phyloP scores from a whole-genome alignment of 2,329 filamentous ascomycete species.

The Claviceps africana region DNA sequence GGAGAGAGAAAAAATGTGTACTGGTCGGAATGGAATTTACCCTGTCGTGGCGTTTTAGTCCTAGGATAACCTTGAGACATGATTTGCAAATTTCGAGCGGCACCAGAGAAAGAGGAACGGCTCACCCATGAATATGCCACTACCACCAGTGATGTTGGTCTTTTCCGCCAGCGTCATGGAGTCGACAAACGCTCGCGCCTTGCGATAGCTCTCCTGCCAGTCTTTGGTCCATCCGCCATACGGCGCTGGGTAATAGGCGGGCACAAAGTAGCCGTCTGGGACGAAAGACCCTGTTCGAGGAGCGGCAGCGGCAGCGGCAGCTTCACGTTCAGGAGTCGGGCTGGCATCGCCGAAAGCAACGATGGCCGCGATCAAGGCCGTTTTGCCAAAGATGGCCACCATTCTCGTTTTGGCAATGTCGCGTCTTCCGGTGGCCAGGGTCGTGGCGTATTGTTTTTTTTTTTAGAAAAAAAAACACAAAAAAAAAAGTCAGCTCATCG shows the following conservation, averaged over 20 bases:
- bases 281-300: neutral
- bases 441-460: neutral
- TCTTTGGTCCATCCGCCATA: constrained; percentile 55
- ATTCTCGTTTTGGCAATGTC: neutral
- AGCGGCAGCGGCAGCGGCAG: neutral
- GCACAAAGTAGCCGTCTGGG: constrained; percentile 22
- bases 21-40: neutral
- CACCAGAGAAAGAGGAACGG: neutral
- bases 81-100: neutral
- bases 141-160: constrained; percentile 61
- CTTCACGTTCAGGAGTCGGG: neutral
- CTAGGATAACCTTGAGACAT: neutral
- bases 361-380: neutral
- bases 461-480: too few relatives aligned
- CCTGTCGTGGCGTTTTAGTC: neutral
- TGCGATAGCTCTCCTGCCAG: constrained; percentile 57
- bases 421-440: neutral
- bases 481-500: neutral
- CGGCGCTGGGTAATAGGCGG: constrained; percentile 56
- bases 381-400: neutral
- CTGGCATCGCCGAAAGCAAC: neutral
- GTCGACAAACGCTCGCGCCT: constrained; percentile 53
- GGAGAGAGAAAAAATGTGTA: neutral
- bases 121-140: constrained; percentile 55
- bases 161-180: constrained; percentile 73